phyloP scores from a whole-genome alignment of 805 yeast genomes.

The Lipomyces starkeyi region DNA sequence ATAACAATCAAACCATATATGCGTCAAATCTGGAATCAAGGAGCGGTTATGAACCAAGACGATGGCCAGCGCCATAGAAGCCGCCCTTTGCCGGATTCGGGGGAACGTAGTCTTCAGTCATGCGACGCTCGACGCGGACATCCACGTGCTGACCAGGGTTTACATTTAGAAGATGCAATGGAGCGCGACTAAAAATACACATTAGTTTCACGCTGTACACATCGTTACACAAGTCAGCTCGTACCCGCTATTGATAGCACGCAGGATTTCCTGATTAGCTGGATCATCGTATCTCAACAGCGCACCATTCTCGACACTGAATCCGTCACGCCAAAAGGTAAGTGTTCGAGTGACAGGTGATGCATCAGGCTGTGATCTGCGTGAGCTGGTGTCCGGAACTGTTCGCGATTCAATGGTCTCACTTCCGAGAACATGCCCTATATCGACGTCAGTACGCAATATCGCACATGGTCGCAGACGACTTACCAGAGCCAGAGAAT shows the following conservation, averaged over 20 bases:
- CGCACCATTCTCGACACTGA: conserved; percentile 90
- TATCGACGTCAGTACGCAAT: background rate
- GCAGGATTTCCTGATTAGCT: conserved; percentile 74
- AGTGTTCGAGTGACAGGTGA: conserved; percentile 72
- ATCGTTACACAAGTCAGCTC: background rate
- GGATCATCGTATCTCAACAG: conserved; percentile 91
- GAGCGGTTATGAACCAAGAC: conserved; percentile 68
- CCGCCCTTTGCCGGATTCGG: conserved; percentile 66
- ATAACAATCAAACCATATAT: background rate
- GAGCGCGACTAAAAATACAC: conserved; percentile 64
- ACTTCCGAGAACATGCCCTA: conserved; percentile 38
- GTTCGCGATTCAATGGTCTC: conserved; percentile 27
- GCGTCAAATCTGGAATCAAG: background rate
- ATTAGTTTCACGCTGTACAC: background rate
- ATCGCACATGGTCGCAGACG: background rate
- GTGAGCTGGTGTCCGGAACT: conserved; percentile 14
- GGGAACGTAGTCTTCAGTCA: conserved; percentile 80
- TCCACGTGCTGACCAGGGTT: conserved; percentile 92
- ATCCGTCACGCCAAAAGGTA: conserved; percentile 96
- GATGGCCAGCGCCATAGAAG: conserved; percentile 76
- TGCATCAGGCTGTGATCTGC: conserved; percentile 52
- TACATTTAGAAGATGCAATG: conserved; percentile 79
- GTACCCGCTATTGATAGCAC: conserved; percentile 80
- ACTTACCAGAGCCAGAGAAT: conserved; percentile 26
- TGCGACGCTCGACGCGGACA: conserved; percentile 78